A percentile compares a stretch with the other conserved stretches of the same genome.
These are phyloP conservation scores for Epipyxis sp. DNA, from an alignment of 108 stramenopile genomes.

Conservation along the genomic window DNA sequence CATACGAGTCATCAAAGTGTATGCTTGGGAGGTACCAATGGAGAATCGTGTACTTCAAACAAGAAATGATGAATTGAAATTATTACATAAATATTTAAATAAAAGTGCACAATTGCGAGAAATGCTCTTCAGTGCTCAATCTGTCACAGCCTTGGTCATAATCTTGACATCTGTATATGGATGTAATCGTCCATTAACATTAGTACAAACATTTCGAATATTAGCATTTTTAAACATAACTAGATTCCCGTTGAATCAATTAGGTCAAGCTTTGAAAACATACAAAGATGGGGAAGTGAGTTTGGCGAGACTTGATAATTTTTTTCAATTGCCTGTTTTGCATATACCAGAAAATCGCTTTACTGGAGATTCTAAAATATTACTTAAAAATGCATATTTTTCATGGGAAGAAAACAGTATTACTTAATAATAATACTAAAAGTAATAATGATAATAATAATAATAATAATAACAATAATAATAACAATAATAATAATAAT, in stretches of 20 bases:
- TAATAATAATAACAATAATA: no score
- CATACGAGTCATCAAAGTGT: constrained; percentile 26
- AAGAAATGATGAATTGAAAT: not conserved
- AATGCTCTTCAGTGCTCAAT: constrained; percentile 9
- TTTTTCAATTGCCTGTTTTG: constrained; percentile 17
- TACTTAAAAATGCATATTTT: no score
- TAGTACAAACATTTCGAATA: not conserved
- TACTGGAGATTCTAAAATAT: no score
- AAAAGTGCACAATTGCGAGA: not conserved
- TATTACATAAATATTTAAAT: not conserved
- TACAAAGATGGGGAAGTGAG: not conserved
- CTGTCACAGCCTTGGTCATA: constrained; percentile 19
- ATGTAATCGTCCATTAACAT: not conserved
- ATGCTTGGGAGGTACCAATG: constrained; percentile 29
- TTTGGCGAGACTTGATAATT: not conserved
- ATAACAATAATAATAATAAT: no score
- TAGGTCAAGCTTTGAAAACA: constrained; percentile 15
- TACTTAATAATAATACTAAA: no score
- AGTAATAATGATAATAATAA: no score
- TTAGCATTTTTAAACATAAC: constrained; percentile 23
- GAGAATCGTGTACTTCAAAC: not conserved
- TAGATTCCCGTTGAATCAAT: constrained; percentile 26
- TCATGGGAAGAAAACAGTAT: no score
- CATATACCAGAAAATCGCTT: not conserved
- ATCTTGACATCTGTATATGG: not conserved